These are phyloP conservation scores for Cercospora nicotianae DNA, from an alignment of 2,329 filamentous ascomycete genomes.

Conservation along the genomic window DNA sequence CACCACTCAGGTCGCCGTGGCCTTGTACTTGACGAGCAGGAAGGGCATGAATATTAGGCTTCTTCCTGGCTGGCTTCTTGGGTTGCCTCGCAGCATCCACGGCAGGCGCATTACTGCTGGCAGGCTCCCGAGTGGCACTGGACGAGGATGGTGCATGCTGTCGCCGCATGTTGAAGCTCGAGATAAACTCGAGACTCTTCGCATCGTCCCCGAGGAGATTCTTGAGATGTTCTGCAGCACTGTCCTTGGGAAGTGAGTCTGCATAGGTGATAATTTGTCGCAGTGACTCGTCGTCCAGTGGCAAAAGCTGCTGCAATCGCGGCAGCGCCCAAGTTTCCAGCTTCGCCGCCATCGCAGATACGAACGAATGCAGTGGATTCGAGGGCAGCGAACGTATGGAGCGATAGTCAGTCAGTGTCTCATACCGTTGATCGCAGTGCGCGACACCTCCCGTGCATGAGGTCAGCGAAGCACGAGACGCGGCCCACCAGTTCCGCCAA, in stretches of 20 bases:
- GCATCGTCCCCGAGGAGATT: conserved; percentile 86
- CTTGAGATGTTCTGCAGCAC: conserved; percentile 79
- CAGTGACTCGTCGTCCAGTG: conserved; percentile 80
- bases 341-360: conserved; percentile 26
- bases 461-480: not conserved
- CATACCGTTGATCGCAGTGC: not conserved
- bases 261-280: conserved; percentile 83
- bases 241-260: conserved; percentile 70
- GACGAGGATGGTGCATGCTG: conserved; percentile 37
- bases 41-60: conserved; percentile 39
- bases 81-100: conserved; percentile 28
- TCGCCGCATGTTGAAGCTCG: conserved; percentile 70
- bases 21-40: conserved; percentile 54
- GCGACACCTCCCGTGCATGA: not conserved
- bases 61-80: conserved; percentile 42
- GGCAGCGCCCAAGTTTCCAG: conserved; percentile 58
- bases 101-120: conserved; percentile 11
- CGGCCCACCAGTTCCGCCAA: not conserved
- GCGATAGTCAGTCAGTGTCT: not conserved
- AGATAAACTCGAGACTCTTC: conserved; percentile 69
- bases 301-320: conserved; percentile 76
- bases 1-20: conserved; percentile 64
- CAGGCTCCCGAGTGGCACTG: conserved; percentile 4
- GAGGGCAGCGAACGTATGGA: not conserved
- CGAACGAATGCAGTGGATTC: not conserved